Conservation (phyloP, 805 yeast species). For the Ogataea neopini region DNA sequence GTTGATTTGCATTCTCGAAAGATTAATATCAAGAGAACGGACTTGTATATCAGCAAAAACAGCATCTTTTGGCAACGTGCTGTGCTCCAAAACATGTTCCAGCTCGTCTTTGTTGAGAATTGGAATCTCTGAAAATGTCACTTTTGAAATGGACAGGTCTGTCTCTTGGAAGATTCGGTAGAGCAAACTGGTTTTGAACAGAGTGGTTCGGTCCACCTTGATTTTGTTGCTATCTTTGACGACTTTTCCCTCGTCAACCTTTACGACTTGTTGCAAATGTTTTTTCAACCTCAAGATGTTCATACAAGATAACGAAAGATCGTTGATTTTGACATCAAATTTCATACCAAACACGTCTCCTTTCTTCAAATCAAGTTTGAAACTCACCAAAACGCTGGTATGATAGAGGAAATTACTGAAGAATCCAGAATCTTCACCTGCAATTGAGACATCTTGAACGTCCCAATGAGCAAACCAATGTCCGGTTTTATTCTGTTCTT, state of each 20-base stretch:
- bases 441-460: conserved; percentile 7
- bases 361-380: conserved; percentile 18
- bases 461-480: conserved; percentile 10
- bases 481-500: neutral
- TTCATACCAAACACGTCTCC: conserved; percentile 22
- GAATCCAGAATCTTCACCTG: neutral
- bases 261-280: too few species aligned
- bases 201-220: conserved; percentile 8
- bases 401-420: conserved; percentile 9
- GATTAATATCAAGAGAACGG: conserved; percentile 19
- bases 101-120: conserved; percentile 19
- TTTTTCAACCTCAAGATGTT: neutral
- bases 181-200: conserved; percentile 20
- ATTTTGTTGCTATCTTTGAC: too few species aligned
- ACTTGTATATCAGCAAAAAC: conserved; percentile 20
- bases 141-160: conserved; percentile 24
- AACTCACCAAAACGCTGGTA: conserved; percentile 12
- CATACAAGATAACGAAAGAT: conserved; percentile 21
- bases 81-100: conserved; percentile 2
- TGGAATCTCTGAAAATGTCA: conserved; percentile 31
- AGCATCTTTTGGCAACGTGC: conserved; percentile 8
- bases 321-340: conserved; percentile 13
- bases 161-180: conserved; percentile 25
- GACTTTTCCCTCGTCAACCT: neutral
- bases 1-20: conserved; percentile 21